Conservation (phyloP, 805 yeast genomes). For the Monosporozyma aquatica region DNA sequence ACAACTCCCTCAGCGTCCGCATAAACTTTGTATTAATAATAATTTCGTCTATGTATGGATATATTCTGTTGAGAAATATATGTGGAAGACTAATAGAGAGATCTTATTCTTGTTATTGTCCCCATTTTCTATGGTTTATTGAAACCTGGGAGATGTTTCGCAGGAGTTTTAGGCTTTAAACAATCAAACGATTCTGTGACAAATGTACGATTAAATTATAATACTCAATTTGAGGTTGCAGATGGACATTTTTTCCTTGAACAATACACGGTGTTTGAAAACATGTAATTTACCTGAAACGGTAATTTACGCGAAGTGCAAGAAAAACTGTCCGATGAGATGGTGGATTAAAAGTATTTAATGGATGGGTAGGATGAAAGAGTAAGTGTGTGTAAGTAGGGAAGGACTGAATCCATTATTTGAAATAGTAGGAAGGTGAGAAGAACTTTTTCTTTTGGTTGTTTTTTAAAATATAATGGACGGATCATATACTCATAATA, state of each 20-base stretch:
- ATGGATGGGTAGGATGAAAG: too few species aligned
- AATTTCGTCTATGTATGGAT: neutral
- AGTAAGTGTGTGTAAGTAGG: neutral
- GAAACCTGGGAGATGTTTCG: too few species aligned
- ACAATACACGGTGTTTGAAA: neutral
- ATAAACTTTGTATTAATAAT: neutral
- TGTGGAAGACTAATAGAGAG: too few species aligned
- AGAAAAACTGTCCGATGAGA: too few species aligned
- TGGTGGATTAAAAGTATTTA: too few species aligned
- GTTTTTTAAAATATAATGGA: neutral
- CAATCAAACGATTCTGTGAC: neutral
- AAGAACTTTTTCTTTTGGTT: too few species aligned
- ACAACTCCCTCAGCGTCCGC: neutral
- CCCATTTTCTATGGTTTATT: too few species aligned
- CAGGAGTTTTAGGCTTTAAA: too few species aligned
- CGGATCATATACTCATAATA: neutral
- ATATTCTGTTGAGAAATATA: too few species aligned
- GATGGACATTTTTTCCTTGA: neutral
- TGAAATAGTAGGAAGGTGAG: too few species aligned
- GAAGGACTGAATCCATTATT: too few species aligned
- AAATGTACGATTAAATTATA: neutral
- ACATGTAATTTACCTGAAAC: slow-evolving; percentile 9
- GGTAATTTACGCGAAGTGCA: slow-evolving; percentile 5
- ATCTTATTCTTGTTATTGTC: too few species aligned
- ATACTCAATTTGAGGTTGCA: neutral